A percentile compares a stretch with the other conserved stretches of the same genome.
These are phyloP conservation scores for Apiospora sp. DNA, from an alignment of 2,329 filamentous ascomycete species.

Conservation along the genomic window DNA sequence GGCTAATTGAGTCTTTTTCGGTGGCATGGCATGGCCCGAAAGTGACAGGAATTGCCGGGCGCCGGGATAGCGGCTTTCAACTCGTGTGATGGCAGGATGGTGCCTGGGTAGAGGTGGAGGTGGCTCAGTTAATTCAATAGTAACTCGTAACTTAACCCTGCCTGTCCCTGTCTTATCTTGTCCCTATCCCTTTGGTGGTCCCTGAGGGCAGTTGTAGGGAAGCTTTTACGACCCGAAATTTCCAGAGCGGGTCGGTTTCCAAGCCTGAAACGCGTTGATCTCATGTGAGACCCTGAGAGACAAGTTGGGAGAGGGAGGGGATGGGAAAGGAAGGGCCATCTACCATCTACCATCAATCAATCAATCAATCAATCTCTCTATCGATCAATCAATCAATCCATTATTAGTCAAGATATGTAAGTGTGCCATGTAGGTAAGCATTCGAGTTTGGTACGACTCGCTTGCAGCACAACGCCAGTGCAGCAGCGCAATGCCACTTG, in stretches of 20 bases:
- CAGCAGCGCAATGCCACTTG: not conserved
- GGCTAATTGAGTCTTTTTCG: not conserved
- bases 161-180: not conserved
- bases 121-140: conserved; percentile 3
- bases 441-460: not conserved
- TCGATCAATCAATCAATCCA: not conserved
- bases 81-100: conserved; percentile 11
- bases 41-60: conserved; percentile 15
- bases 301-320: not conserved
- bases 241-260: conserved; percentile 18
- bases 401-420: not conserved
- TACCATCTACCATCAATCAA: no score
- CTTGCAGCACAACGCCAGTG: not conserved
- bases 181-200: not conserved
- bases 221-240: conserved; percentile 16
- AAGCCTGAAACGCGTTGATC: conserved; percentile 16
- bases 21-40: not conserved
- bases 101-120: conserved; percentile 16
- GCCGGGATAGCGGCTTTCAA: not conserved
- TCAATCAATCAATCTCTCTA: not conserved
- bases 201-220: not conserved
- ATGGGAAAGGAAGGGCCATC: not conserved
- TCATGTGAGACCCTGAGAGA: conserved; percentile 18
- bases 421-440: not conserved
- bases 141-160: not conserved